Conservation (phyloP, 2,329 filamentous ascomycete species). For the Fusarium anguioides region DNA sequence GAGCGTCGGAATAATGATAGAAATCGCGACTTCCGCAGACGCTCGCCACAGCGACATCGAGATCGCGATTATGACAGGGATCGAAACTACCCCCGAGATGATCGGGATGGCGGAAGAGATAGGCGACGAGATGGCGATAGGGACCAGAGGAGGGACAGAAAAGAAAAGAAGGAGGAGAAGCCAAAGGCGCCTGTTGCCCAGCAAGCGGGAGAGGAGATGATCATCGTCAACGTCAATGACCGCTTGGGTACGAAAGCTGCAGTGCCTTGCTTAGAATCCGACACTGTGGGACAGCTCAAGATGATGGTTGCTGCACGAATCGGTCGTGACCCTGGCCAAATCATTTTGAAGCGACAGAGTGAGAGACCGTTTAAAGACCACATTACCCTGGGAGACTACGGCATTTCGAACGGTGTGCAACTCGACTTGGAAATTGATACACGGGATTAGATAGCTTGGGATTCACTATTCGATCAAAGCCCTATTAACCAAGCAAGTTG, state of each 20-base stretch:
- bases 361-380: constrained; percentile 94
- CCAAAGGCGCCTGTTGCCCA: constrained; percentile 49
- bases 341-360: constrained; percentile 90
- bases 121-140: constrained; percentile 23
- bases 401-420: constrained; percentile 89
- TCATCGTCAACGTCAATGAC: constrained; percentile 93
- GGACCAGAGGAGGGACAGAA: constrained; percentile 50
- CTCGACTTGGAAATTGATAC: constrained; percentile 72
- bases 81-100: constrained; percentile 38
- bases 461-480: background rate
- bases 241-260: constrained; percentile 95
- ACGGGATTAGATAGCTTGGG: constrained; percentile 59
- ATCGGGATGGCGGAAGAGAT: constrained; percentile 36
- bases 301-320: constrained; percentile 90
- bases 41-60: constrained; percentile 38
- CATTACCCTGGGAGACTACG: constrained; percentile 89
- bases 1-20: constrained; percentile 41
- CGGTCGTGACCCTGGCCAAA: constrained; percentile 89
- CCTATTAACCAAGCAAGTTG: background rate
- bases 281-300: constrained; percentile 89
- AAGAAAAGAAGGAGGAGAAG: constrained; percentile 51
- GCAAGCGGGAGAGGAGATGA: constrained; percentile 77
- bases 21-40: constrained; percentile 40
- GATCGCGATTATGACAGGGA: constrained; percentile 36
- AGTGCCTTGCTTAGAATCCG: constrained; percentile 87